Base-by-base conservation (phyloP, 768 basidiomycete genomes). In the Lactarius hengduanensis region DNA sequence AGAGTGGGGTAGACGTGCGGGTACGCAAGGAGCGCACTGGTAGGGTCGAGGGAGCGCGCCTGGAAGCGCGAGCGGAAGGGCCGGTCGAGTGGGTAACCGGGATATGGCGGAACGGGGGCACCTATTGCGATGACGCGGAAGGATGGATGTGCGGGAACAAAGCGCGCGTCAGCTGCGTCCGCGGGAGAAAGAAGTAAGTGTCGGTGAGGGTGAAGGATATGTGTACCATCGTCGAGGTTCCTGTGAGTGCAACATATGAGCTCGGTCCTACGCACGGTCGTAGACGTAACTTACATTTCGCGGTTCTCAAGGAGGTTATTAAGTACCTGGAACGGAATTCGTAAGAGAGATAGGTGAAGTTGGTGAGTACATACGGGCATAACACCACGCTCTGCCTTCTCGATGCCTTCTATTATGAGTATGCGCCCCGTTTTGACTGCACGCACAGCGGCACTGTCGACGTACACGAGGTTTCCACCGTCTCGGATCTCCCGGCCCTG, bases 91-190 rank as follows among this genome's bases (percentile, higher is more conserved):
- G 77, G 86, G 72, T 86, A 85, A 32, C 87, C 87, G 4, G 85
- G 82, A 73, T 86, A 87, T 20, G 86, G 87, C 20, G 87, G 87
- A 0, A 88, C 86, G 4, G 87, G 87, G 0, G 87, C 85, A 10
- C 84, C 87, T 43, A 89, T 87, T 18, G 87, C 87, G 50, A 89
- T 83, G 43, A 88, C 86, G 16, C 87, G 80, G 71, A 89, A 89
- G 70, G 85, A 82, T 76, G 81, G 82, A 76, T 88, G 86, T 1
- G 87, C 87, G 11, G 86, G 85, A 30, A 88, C 81, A 72, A 89
- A 86, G 7, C 76, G 74, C 62, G 81, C 81, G 1, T 73, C 71
- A 43, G 73, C 40, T 26, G 43, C 41, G 20, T 62, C 64, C 1
- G 65, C 30, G 34, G 72, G 9, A 8, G 70, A 59, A 30, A 88